A percentile compares a stretch with the other conserved stretches of the same genome.
phyloP scores from a whole-genome alignment of 306 rosid species.

The Senna siamea region DNA sequence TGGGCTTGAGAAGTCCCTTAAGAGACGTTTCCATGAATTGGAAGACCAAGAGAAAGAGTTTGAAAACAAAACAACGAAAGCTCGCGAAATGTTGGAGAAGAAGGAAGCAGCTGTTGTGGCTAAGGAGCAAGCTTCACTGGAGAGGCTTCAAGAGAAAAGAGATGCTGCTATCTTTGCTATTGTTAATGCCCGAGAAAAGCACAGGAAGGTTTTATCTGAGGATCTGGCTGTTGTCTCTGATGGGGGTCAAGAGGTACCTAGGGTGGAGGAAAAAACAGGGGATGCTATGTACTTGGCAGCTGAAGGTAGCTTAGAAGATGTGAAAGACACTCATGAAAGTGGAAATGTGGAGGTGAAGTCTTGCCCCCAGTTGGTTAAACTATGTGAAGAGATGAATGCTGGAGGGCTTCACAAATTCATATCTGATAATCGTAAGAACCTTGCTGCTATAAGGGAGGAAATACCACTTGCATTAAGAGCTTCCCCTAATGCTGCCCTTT shows the following conservation, averaged over 20 bases:
- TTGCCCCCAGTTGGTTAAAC: slow-evolving; percentile 73
- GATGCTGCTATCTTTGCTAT: slow-evolving; percentile 81
- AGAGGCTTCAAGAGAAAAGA: slow-evolving; percentile 83
- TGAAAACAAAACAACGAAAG: slow-evolving; percentile 66
- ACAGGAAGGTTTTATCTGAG: slow-evolving; percentile 64
- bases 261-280: slow-evolving; percentile 64
- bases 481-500: slow-evolving; percentile 77
- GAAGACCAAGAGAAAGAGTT: slow-evolving; percentile 96
- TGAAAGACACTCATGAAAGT: slow-evolving; percentile 54
- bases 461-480: slow-evolving; percentile 85
- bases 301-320: slow-evolving; percentile 50
- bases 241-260: slow-evolving; percentile 48
- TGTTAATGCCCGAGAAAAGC: slow-evolving; percentile 76
- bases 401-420: slow-evolving; percentile 91
- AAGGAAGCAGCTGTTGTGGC: slow-evolving; percentile 72
- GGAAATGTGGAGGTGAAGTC: slow-evolving; percentile 56
- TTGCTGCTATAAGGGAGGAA: slow-evolving; percentile 87
- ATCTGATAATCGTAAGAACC: slow-evolving; percentile 94
- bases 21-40: slow-evolving; percentile 95
- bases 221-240: slow-evolving; percentile 48
- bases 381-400: slow-evolving; percentile 86
- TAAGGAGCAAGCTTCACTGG: slow-evolving; percentile 77
- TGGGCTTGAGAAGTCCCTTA: slow-evolving; percentile 95
- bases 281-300: slow-evolving; percentile 54
- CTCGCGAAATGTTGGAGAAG: slow-evolving; percentile 73